Evolutionary conservation across 2,329 filamentous ascomycete species (phyloP).

Genomic region (Penicillium sp.): DNA sequence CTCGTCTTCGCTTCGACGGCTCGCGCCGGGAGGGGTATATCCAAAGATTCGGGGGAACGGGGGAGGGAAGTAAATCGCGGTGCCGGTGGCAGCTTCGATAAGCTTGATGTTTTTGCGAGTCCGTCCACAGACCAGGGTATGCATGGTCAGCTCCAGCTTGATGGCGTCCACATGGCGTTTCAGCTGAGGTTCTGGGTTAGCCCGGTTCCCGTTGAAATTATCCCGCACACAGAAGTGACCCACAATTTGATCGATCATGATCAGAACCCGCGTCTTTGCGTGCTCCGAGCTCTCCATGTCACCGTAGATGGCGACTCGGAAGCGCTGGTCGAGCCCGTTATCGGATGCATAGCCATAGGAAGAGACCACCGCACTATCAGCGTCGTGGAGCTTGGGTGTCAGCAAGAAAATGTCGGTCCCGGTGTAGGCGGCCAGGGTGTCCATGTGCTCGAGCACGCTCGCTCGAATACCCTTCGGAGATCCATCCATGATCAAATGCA

Average conservation of each 20-base stretch:
- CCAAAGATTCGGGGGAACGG: slow-evolving; percentile 90
- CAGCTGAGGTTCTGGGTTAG: slow-evolving; percentile 43
- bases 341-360: slow-evolving; percentile 77
- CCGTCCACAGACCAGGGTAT: slow-evolving; percentile 89
- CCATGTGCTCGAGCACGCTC: slow-evolving; percentile 79
- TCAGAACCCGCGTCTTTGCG: slow-evolving; percentile 91
- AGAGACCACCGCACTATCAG: slow-evolving; percentile 73
- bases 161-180: slow-evolving; percentile 71
- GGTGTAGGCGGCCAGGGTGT: slow-evolving; percentile 83
- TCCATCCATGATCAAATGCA: slow-evolving; percentile 82
- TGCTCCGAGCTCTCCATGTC: slow-evolving; percentile 95
- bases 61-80: slow-evolving; percentile 96
- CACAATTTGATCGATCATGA: slow-evolving; percentile 96
- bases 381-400: slow-evolving; percentile 80
- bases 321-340: slow-evolving; percentile 81
- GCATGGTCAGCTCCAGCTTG: slow-evolving; percentile 81
- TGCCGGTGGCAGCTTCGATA: slow-evolving; percentile 93
- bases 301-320: slow-evolving; percentile 91
- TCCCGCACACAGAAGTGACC: slow-evolving; percentile 24
- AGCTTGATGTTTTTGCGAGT: slow-evolving; percentile 97
- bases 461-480: slow-evolving; percentile 69
- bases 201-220: neutral
- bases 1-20: slow-evolving; percentile 80
- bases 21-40: slow-evolving; percentile 81
- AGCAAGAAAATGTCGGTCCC: slow-evolving; percentile 97